These are phyloP conservation scores for Lunularia cruciata DNA, from an alignment of 225 moss, liverwort and hornwort species.

Conservation along the genomic window DNA sequence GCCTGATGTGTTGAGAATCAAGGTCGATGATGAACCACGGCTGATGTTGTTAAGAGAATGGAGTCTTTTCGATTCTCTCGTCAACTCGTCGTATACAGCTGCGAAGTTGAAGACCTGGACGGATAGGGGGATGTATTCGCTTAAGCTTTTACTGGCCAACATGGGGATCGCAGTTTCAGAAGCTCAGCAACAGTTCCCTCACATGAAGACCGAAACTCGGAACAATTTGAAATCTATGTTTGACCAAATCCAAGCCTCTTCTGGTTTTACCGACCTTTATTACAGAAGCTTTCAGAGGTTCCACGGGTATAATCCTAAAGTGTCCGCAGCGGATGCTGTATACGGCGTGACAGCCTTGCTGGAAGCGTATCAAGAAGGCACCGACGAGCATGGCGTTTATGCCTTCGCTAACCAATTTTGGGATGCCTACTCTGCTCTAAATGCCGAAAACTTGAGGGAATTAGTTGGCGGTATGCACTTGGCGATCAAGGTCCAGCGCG, in stretches of 20 bases:
- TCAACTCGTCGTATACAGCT: slow-evolving; percentile 81
- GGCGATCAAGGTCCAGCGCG: slow-evolving; percentile 86
- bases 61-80: slow-evolving; percentile 89
- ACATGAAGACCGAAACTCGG: slow-evolving; percentile 88
- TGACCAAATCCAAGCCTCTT: slow-evolving; percentile 53
- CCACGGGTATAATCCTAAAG: slow-evolving; percentile 80
- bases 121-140: slow-evolving; percentile 61
- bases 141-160: slow-evolving; percentile 65
- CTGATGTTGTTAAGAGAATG: slow-evolving; percentile 95
- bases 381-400: slow-evolving; percentile 10
- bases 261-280: slow-evolving; percentile 72
- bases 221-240: slow-evolving; percentile 71
- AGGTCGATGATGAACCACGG: slow-evolving; percentile 77
- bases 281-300: slow-evolving; percentile 69
- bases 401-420: slow-evolving; percentile 67
- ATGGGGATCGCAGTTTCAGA: slow-evolving; percentile 75
- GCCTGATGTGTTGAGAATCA: slow-evolving; percentile 77
- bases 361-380: slow-evolving; percentile 40
- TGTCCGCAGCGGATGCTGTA: slow-evolving; percentile 95
- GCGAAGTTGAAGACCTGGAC: slow-evolving; percentile 93
- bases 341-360: slow-evolving; percentile 79
- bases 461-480: slow-evolving; percentile 81
- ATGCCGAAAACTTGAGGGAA: slow-evolving; percentile 56
- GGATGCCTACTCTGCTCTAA: slow-evolving; percentile 69
- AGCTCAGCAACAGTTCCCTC: slow-evolving; percentile 75